Percentiles rank a stretch among this genome's conserved stretches.
Conservation (phyloP, 2,329 filamentous ascomycete species). For the Fusarium sambucinum region DNA sequence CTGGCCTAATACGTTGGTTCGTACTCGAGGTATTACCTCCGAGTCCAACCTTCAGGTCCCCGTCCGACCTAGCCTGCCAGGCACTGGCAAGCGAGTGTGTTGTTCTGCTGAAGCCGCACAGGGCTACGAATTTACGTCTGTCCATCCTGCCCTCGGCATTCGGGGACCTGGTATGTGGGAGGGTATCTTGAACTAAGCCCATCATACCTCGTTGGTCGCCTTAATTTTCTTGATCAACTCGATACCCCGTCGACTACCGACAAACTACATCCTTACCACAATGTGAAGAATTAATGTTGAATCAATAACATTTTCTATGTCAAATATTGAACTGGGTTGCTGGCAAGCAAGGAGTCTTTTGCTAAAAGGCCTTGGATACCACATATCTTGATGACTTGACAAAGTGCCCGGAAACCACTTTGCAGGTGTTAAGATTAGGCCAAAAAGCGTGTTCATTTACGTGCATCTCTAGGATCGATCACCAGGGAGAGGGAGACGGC, state of each 20-base stretch:
- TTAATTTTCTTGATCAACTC: conserved; percentile 37
- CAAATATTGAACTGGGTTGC: conserved; percentile 40
- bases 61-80: conserved; percentile 58
- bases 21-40: conserved; percentile 47
- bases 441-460: conserved; percentile 58
- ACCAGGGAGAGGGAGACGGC: conserved; percentile 48
- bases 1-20: conserved; percentile 57
- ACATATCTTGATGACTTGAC: conserved; percentile 45
- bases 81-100: conserved; percentile 74
- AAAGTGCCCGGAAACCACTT: conserved; percentile 51
- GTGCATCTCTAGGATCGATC: conserved; percentile 57
- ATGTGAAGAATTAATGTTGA: conserved; percentile 46
- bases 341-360: conserved; percentile 50
- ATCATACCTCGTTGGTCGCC: conserved; percentile 33
- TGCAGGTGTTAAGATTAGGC: conserved; percentile 51
- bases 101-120: conserved; percentile 70
- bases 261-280: conserved; percentile 36
- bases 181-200: conserved; percentile 67
- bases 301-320: conserved; percentile 49
- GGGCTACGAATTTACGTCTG: conserved; percentile 59
- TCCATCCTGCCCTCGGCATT: conserved; percentile 63
- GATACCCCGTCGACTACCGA: conserved; percentile 39
- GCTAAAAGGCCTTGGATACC: conserved; percentile 50
- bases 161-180: conserved; percentile 75
- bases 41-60: conserved; percentile 54